phyloP scores from a whole-genome alignment of 257 asterid species.

The Solanum rostratum region DNA sequence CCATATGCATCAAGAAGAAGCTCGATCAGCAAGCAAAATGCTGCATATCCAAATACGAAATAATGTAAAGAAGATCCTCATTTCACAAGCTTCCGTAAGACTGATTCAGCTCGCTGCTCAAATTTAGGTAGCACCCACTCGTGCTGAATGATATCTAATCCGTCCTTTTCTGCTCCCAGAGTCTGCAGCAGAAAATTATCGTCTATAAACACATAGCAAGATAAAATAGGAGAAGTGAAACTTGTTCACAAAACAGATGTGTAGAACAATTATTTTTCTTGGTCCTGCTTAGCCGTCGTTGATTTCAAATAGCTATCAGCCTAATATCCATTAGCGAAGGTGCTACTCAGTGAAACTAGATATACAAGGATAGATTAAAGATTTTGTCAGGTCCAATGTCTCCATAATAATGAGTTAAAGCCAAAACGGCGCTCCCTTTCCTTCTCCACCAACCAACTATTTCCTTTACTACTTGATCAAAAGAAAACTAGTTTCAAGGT shows the following conservation, averaged over 20 bases:
- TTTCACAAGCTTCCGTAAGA: conserved; percentile 49
- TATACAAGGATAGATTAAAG: background rate
- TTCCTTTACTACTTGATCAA: background rate
- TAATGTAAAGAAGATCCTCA: conserved; percentile 1
- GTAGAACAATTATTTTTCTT: background rate
- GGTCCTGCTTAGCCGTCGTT: background rate
- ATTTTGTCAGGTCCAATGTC: background rate
- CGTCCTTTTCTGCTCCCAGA: conserved; percentile 84
- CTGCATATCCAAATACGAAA: background rate
- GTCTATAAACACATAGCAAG: background rate
- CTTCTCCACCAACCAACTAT: background rate
- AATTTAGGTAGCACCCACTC: conserved; percentile 84
- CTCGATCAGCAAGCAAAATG: background rate
- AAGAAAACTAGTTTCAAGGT: background rate
- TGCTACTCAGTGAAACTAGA: background rate
- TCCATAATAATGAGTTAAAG: background rate
- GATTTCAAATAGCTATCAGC: background rate
- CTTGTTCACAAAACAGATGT: background rate
- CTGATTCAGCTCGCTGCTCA: conserved; percentile 88
- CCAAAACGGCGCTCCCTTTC: background rate
- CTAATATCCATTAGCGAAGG: background rate
- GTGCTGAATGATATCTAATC: conserved; percentile 68
- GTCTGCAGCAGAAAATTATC: conserved; percentile 29
- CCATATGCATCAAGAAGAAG: conserved; percentile 4
- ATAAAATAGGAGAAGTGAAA: conserved; percentile 3